phyloP scores from a whole-genome alignment of 139 green algal species.

The Pycnococcus provasolii region DNA sequence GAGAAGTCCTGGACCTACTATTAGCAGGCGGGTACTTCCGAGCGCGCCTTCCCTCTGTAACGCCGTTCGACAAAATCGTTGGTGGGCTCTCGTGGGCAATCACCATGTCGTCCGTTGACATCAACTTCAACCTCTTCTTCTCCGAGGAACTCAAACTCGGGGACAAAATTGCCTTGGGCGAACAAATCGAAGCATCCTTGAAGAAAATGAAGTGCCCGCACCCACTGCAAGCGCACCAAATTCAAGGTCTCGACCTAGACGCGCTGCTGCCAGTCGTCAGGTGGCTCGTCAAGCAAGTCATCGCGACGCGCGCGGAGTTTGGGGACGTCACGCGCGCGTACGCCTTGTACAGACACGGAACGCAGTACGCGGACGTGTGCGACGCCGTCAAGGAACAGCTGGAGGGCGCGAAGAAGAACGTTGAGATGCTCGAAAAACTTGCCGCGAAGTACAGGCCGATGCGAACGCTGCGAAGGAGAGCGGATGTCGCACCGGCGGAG shows the following conservation, averaged over 20 bases:
- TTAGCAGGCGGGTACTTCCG: constrained; percentile 18
- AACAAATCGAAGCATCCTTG: constrained; percentile 16
- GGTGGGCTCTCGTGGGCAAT: constrained; percentile 23
- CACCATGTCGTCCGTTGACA: not conserved
- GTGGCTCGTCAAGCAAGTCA: constrained; percentile 18
- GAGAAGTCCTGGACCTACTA: not conserved
- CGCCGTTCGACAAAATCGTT: constrained; percentile 23
- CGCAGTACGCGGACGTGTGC: not conserved
- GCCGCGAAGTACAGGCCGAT: not conserved
- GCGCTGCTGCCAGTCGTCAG: constrained; percentile 9
- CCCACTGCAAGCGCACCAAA: constrained; percentile 24
- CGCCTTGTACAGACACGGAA: not conserved
- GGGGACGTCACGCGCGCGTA: constrained; percentile 10
- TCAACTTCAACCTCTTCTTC: not conserved
- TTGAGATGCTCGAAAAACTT: not conserved
- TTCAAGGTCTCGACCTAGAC: constrained; percentile 19
- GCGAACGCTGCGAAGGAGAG: not conserved
- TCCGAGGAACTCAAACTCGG: constrained; percentile 1
- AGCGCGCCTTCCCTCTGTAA: constrained; percentile 8
- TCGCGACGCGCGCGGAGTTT: not conserved
- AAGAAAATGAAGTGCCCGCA: constrained; percentile 15
- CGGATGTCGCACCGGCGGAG: not conserved
- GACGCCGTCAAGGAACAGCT: no score
- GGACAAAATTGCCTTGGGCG: constrained; percentile 11
- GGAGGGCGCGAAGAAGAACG: not conserved